phyloP scores from a whole-genome alignment of 768 basidiomycete genomes.

The Trametopsis cervina region DNA sequence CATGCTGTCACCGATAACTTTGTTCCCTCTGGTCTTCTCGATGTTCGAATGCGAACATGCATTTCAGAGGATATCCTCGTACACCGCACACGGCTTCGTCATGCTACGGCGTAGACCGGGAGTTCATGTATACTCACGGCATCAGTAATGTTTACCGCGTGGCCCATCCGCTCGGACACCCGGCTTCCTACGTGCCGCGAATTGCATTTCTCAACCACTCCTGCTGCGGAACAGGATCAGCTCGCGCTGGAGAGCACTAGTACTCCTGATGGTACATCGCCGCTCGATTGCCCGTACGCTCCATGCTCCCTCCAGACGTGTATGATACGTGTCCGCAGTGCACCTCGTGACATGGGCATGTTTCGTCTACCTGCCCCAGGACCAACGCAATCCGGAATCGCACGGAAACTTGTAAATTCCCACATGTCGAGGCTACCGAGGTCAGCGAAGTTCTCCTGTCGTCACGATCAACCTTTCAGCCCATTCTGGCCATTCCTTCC shows the following conservation, averaged over 20 bases:
- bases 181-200: constrained; percentile 13
- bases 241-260: too few species aligned
- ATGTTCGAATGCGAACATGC: background rate
- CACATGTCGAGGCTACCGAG: constrained; percentile 1
- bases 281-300: too few species aligned
- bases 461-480: constrained; percentile 6
- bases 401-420: too few species aligned
- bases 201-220: too few species aligned
- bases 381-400: too few species aligned
- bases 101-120: constrained; percentile 1
- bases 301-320: too few species aligned
- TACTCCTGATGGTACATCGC: too few species aligned
- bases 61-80: background rate
- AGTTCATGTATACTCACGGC: constrained; percentile 2
- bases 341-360: too few species aligned
- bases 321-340: too few species aligned
- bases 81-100: background rate
- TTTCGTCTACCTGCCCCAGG: too few species aligned
- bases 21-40: constrained; percentile 3
- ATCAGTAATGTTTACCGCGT: constrained; percentile 9
- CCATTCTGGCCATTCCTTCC: constrained; percentile 5
- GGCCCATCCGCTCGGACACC: constrained; percentile 10
- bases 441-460: constrained; percentile 1
- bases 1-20: constrained; percentile 5
- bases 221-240: too few species aligned